Evolutionary conservation across 2,329 filamentous ascomycete genomes (phyloP), one percentile per base, ranked within the genome.

Genomic region (Clonostachys solani): DNA sequence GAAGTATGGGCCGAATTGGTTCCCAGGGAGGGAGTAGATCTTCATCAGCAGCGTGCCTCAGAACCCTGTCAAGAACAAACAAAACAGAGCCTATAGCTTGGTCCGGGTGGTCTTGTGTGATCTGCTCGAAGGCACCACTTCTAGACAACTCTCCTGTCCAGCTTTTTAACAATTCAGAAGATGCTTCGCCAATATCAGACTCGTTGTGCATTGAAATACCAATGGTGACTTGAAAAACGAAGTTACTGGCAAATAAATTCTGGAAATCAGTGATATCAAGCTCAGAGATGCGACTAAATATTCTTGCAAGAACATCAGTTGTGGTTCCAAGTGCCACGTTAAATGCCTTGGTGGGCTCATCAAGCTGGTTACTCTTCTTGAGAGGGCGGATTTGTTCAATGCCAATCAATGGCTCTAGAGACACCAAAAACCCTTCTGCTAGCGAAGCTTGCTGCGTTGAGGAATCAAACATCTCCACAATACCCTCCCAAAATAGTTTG

Each of bases 181-280:
- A 85, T 15, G 89, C 86, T 60, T 92, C 86, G 51, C 89, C 90
- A 34, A 94, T 84, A 49, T 84, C 78, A 47, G 87, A 74, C 54
- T 95, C 86, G 15, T 89, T 88, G 40, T 91, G 91, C 47, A 96
- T 83, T 7, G 96, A 80, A 16, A 89, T 78, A 5, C 86, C 85
- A 42, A 96, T 82, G 40, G 96, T 77, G 36, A 88, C 82, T 53
- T 85, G 83, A 50, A 89, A 86, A 7, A 84, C 84, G 40, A 82
- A 71, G 17, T 80, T 77, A 48, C 86, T 82, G 45, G 80, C 74
- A 57, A 89, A 89, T 12, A 97, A 69, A 19, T 78, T 71, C 48
- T 83, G 78, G 38, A 97, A 72, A 49, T 92, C 82, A 5, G 77
- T 69, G 1, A 81, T 74, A 58, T 80, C 77, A 58, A 96, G 92